These are phyloP conservation scores for Euphorbia corollata DNA, from an alignment of 441 rosid genomes.

Conservation along the genomic window DNA sequence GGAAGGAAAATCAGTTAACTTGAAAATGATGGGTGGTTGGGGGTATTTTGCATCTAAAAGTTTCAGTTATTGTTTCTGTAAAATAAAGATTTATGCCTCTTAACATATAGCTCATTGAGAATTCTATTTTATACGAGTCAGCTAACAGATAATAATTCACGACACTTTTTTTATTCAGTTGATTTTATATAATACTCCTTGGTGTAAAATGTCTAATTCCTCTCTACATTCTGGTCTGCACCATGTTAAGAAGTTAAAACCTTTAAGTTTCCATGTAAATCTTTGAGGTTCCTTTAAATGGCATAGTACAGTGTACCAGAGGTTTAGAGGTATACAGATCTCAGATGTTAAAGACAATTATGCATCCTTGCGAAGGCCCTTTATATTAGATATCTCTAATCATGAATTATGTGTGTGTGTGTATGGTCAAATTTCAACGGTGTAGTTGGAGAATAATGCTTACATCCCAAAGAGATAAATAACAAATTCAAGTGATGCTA, in stretches of 20 bases:
- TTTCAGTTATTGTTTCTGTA: neutral
- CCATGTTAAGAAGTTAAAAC: neutral
- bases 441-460: neutral
- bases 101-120: neutral
- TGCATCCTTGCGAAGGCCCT: no score
- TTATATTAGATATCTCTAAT: neutral
- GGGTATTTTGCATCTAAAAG: neutral
- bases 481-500: no score
- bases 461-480: no score
- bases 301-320: neutral
- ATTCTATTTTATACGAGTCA: neutral
- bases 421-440: neutral
- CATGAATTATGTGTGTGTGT: neutral
- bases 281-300: neutral
- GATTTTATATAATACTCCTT: neutral
- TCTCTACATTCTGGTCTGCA: neutral
- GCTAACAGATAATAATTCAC: no score
- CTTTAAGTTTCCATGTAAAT: neutral
- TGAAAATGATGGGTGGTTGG: neutral
- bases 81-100: neutral
- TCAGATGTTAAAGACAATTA: neutral
- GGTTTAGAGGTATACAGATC: neutral
- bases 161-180: neutral
- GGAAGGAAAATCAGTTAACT: slow-evolving; percentile 16
- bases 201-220: neutral